Conservation (phyloP, 2,329 filamentous ascomycete species). For the Pyricularia grisea region DNA sequence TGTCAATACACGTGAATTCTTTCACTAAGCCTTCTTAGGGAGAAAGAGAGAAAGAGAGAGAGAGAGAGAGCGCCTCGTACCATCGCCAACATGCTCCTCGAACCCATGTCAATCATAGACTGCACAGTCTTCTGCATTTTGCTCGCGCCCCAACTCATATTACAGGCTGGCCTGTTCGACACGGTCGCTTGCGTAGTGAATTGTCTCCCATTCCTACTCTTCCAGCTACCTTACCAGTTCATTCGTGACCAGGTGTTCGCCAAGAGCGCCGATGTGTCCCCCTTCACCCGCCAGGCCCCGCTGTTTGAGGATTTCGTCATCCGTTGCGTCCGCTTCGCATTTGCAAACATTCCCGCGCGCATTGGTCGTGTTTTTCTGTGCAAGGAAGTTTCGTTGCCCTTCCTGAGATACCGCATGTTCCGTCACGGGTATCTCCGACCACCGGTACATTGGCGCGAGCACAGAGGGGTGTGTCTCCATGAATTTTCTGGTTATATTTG, state of each 20-base stretch:
- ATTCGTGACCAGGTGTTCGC: constrained; percentile 46
- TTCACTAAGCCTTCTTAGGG: no score
- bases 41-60: no score
- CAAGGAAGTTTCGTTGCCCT: constrained; percentile 62
- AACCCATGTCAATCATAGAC: constrained; percentile 66
- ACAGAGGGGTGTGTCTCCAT: constrained; percentile 30
- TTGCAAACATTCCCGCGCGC: constrained; percentile 57
- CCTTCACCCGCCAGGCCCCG: constrained; percentile 61
- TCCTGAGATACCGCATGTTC: constrained; percentile 66
- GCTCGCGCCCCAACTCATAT: constrained; percentile 61
- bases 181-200: constrained; percentile 48
- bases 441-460: constrained; percentile 55
- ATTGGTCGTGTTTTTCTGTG: constrained; percentile 72
- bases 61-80: background rate
- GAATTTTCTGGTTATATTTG: background rate
- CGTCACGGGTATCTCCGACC: constrained; percentile 57
- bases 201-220: constrained; percentile 58
- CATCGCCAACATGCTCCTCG: constrained; percentile 55
- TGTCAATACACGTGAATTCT: background rate
- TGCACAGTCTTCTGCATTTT: constrained; percentile 64
- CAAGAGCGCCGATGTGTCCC: constrained; percentile 32
- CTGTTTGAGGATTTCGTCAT: constrained; percentile 71
- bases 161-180: constrained; percentile 53
- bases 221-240: constrained; percentile 49
- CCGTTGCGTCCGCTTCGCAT: constrained; percentile 69